Evolutionary conservation across 495 filamentous ascomycete genomes (phyloP), one percentile per base, ranked within the genome.

Genomic region (Hypoxylon lenormandii): DNA sequence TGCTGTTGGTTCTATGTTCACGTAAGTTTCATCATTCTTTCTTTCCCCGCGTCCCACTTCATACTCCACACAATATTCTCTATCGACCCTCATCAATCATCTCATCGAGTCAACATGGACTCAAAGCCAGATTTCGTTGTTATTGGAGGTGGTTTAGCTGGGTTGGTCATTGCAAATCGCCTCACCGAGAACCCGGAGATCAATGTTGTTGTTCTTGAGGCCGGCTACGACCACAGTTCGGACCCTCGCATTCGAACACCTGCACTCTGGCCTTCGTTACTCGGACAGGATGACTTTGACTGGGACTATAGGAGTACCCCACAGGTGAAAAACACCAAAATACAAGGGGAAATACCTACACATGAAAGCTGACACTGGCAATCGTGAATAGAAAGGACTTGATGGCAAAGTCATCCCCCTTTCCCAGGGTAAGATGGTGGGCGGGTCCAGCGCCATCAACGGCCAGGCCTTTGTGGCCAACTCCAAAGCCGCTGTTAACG

Each of bases 141-240:
- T 47, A 76, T 82, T 5, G 82, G 83, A 12, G 82, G 81, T 19
- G 84, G 84, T 1, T 80, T 80, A 13, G 77, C 78, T 33, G 82
- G 83, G 3, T 71, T 86, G 15, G 81, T 79, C 1, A 69, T 86
- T 22, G 84, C 84, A 1, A 77, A 80, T 45, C 74, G 81, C 18
- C 70, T 86, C 21, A 82, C 80, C 5, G 79, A 84, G 76, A 80
- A 64, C 65, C 78, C 68, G 61, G 78, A 53, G 74, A 80, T 10
- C 30, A 5, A 4, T 33, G 30, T 33, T 33, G 5, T 38, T 12
- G 36, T 38, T 3, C 36, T 38, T 12, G 36, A 38, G 10, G 36
- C 36, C 11, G 36, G 36, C 11, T 3, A n/a, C 4, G 13, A 38
- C 36, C 36, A 38, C 4, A 5, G 4, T 4, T 12, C 36, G 11